A percentile compares a stretch with the other conserved stretches of the same genome.
Conservation (phyloP, 1,284 basidiomycete species). For the Irpex rosettiformis region DNA sequence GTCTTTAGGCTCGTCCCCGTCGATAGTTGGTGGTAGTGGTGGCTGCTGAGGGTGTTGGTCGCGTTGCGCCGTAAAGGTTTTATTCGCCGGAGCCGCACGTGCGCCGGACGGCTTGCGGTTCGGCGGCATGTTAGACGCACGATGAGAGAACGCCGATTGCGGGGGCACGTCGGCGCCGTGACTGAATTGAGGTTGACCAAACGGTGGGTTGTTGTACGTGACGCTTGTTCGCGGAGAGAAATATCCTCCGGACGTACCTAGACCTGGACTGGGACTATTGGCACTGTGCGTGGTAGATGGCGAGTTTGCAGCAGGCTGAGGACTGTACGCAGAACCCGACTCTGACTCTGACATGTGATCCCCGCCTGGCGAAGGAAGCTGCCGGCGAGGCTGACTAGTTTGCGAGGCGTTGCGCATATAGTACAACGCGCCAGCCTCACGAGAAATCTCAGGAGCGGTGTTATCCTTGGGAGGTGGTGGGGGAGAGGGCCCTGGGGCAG, state of each 20-base stretch:
- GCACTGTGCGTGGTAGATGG: not conserved
- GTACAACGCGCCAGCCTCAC: slow-evolving; percentile 63
- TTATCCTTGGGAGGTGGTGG: slow-evolving; percentile 14
- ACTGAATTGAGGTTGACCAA: not conserved
- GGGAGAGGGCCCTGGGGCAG: slow-evolving; percentile 16
- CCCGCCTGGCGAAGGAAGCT: slow-evolving; percentile 19
- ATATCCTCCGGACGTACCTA: not conserved
- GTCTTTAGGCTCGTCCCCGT: slow-evolving; percentile 7
- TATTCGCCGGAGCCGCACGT: slow-evolving; percentile 61
- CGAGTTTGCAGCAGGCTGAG: slow-evolving; percentile 14
- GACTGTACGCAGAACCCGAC: slow-evolving; percentile 21
- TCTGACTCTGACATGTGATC: slow-evolving; percentile 25
- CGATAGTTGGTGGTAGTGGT: slow-evolving; percentile 10
- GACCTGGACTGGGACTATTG: slow-evolving; percentile 1
- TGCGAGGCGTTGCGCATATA: slow-evolving; percentile 54
- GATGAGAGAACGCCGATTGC: not conserved
- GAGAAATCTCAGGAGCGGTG: slow-evolving; percentile 35
- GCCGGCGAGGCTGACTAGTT: slow-evolving; percentile 16
- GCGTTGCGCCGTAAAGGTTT: slow-evolving; percentile 20
- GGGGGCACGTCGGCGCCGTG: not conserved
- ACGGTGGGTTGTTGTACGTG: slow-evolving; percentile 18
- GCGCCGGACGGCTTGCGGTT: slow-evolving; percentile 67
- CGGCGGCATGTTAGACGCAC: slow-evolving; percentile 1
- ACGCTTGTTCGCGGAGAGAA: slow-evolving; percentile 4
- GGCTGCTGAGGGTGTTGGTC: slow-evolving; percentile 15